Evolutionary conservation across 2,329 filamentous ascomycete species (phyloP).

Genomic region (Neonectria sp.): DNA sequence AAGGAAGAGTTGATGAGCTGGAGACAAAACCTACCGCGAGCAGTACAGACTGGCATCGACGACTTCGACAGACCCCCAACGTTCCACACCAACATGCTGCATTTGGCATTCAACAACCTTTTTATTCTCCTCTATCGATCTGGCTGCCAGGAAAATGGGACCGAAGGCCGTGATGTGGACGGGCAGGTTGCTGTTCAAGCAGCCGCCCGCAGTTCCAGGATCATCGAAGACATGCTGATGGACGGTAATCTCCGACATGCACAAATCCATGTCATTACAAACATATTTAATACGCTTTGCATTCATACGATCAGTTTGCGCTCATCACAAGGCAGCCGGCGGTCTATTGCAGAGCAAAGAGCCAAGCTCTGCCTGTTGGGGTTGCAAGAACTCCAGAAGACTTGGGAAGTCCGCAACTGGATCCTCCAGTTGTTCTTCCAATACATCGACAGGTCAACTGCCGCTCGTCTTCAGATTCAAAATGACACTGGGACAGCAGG

Average conservation of each 20-base stretch:
- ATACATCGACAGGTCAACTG: slow-evolving; percentile 61
- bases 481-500: background rate
- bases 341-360: slow-evolving; percentile 63
- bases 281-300: slow-evolving; percentile 63
- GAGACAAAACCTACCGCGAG: slow-evolving; percentile 45
- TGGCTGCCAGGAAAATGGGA: background rate
- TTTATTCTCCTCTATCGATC: slow-evolving; percentile 61
- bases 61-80: slow-evolving; percentile 49
- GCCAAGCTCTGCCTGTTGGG: slow-evolving; percentile 64
- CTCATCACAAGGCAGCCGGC: slow-evolving; percentile 52
- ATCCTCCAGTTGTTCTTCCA: slow-evolving; percentile 64
- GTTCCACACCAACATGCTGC: slow-evolving; percentile 58
- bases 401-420: slow-evolving; percentile 65
- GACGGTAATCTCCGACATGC: slow-evolving; percentile 58
- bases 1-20: slow-evolving; percentile 56
- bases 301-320: slow-evolving; percentile 63
- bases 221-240: slow-evolving; percentile 64
- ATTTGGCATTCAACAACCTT: slow-evolving; percentile 63
- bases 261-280: slow-evolving; percentile 63
- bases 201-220: slow-evolving; percentile 61
- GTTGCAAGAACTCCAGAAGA: slow-evolving; percentile 63
- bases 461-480: slow-evolving; percentile 50
- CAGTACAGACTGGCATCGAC: slow-evolving; percentile 31
- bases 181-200: slow-evolving; percentile 57
- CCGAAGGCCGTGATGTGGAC: background rate